phyloP scores from a whole-genome alignment of 2,329 filamentous ascomycete species.

The Cladorrhinum sp. region DNA sequence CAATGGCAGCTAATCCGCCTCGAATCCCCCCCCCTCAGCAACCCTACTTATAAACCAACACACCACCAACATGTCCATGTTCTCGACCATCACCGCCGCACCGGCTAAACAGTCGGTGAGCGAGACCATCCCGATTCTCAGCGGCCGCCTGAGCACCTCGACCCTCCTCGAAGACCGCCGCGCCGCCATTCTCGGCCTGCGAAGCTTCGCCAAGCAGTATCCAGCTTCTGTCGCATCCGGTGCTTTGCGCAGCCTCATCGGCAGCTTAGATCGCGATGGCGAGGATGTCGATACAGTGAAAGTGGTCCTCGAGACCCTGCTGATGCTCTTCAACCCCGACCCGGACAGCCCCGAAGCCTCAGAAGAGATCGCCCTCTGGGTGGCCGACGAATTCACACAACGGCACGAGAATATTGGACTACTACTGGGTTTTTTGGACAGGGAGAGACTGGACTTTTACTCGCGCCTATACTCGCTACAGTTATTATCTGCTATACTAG shows the following conservation, averaged over 20 bases:
- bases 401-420: slow-evolving; percentile 94
- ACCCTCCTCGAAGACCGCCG: slow-evolving; percentile 92
- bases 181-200: slow-evolving; percentile 84
- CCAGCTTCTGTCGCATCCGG: slow-evolving; percentile 94
- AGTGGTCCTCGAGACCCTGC: slow-evolving; percentile 86
- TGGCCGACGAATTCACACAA: slow-evolving; percentile 97
- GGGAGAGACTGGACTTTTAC: slow-evolving; percentile 83
- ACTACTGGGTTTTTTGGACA: slow-evolving; percentile 83
- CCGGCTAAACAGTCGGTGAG: slow-evolving; percentile 95
- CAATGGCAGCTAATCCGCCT: slow-evolving; percentile 32
- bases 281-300: slow-evolving; percentile 97
- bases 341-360: slow-evolving; percentile 82
- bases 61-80: slow-evolving; percentile 43
- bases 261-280: slow-evolving; percentile 77
- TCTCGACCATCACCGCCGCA: slow-evolving; percentile 61
- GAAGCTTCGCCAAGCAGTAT: slow-evolving; percentile 95
- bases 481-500: slow-evolving; percentile 80
- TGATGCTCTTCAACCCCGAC: slow-evolving; percentile 82
- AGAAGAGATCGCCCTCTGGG: slow-evolving; percentile 92
- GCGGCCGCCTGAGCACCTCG: slow-evolving; percentile 80
- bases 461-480: slow-evolving; percentile 88
- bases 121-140: slow-evolving; percentile 89
- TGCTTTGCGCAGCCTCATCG: slow-evolving; percentile 83
- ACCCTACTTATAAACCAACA: slow-evolving; percentile 18
- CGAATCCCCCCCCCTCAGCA: slow-evolving; percentile 15